These are phyloP conservation scores for Pyronema domesticum DNA, from an alignment of 495 filamentous ascomycete genomes.

Conservation along the genomic window DNA sequence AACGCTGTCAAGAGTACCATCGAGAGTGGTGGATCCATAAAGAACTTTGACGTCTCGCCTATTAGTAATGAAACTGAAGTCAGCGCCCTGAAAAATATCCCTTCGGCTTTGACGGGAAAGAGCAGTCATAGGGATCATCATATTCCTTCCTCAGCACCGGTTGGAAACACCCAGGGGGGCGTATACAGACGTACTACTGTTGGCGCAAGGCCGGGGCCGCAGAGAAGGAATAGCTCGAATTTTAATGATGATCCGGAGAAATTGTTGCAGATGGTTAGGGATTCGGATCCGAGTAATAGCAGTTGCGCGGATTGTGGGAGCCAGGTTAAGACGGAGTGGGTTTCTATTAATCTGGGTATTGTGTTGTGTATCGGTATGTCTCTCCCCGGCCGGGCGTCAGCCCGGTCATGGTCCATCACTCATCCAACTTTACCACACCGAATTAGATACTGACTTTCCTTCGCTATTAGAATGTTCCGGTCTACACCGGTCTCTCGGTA, in stretches of 20 bases:
- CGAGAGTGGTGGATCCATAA: conserved; percentile 48
- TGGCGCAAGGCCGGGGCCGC: conserved; percentile 55
- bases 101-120: conserved; percentile 81
- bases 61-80: conserved; percentile 16
- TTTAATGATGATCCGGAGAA: conserved; percentile 71
- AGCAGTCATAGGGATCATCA: conserved; percentile 36
- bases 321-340: conserved; percentile 87
- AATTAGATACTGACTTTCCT: background rate
- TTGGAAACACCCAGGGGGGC: too few relatives aligned
- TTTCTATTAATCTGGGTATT: conserved; percentile 92
- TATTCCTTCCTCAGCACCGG: too few relatives aligned
- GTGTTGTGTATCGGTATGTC: conserved; percentile 60
- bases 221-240: conserved; percentile 40
- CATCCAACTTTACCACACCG: background rate
- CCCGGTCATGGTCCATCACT: background rate
- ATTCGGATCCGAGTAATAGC: conserved; percentile 80
- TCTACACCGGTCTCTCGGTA: conserved; percentile 90
- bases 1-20: conserved; percentile 93
- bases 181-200: conserved; percentile 72
- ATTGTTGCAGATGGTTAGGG: conserved; percentile 69
- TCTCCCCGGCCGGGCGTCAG: too few relatives aligned
- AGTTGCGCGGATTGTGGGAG: conserved; percentile 94
- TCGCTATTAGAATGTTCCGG: conserved; percentile 70
- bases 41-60: conserved; percentile 20
- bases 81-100: conserved; percentile 28